A percentile compares a stretch with the other conserved stretches of the same genome.
Conservation (phyloP, 768 basidiomycete genomes). For the Tricholoma bakamatsutake region DNA sequence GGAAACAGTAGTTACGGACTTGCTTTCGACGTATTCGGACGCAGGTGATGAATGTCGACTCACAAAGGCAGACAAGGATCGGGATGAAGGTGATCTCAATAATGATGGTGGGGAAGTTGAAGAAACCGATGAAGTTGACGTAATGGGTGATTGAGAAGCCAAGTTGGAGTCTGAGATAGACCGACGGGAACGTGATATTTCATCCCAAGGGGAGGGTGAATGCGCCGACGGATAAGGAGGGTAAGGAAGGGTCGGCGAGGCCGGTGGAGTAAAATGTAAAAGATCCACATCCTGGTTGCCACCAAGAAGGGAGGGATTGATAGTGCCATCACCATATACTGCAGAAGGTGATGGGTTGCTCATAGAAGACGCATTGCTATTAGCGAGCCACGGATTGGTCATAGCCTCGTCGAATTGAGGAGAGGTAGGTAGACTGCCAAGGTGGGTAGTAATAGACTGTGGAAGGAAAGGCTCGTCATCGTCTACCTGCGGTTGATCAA, state of each 20-base stretch:
- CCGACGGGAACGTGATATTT: background rate
- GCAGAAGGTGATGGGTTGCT: background rate
- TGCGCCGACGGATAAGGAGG: background rate
- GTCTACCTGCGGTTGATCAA: background rate
- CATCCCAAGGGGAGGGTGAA: slow-evolving; percentile 1
- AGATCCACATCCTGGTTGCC: slow-evolving; percentile 5
- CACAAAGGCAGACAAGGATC: background rate
- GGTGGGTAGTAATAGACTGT: background rate
- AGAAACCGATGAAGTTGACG: background rate
- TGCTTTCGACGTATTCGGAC: background rate
- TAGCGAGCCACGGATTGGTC: background rate
- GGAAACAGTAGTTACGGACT: background rate
- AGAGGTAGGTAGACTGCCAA: background rate
- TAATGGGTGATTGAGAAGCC: background rate
- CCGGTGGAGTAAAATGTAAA: background rate
- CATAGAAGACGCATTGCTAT: background rate
- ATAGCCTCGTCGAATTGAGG: background rate
- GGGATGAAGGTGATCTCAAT: background rate
- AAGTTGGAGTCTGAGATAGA: background rate
- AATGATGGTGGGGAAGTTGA: too few relatives aligned
- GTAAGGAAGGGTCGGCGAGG: background rate
- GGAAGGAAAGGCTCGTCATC: background rate
- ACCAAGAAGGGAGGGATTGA: slow-evolving; percentile 15
- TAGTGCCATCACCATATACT: slow-evolving; percentile 13
- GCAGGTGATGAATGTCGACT: background rate